Conservation (phyloP, 2,329 filamentous ascomycete species). For the Fusarium sacchari region DNA sequence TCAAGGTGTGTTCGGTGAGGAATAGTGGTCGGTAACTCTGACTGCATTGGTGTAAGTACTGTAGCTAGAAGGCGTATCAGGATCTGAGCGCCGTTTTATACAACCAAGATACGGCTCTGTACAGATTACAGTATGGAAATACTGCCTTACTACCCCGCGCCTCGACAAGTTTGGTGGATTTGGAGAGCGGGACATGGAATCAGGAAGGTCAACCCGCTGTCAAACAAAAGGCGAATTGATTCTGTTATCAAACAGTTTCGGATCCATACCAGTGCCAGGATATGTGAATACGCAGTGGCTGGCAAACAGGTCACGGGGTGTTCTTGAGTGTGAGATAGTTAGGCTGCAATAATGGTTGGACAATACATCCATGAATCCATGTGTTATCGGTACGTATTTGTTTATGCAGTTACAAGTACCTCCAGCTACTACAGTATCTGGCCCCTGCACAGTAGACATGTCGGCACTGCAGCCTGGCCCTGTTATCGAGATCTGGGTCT, state of each 20-base stretch:
- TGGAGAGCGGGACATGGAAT: constrained; percentile 18
- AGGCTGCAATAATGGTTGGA: constrained; percentile 11
- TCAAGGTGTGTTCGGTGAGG: constrained; percentile 23
- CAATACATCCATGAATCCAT: background rate
- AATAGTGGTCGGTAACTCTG: constrained; percentile 5
- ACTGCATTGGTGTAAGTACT: constrained; percentile 4
- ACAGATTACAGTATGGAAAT: too few relatives aligned
- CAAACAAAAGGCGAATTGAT: background rate
- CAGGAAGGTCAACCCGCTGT: constrained; percentile 34
- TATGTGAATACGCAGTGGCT: background rate
- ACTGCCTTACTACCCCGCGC: constrained; percentile 20
- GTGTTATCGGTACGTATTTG: constrained; percentile 11
- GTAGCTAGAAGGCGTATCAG: constrained; percentile 25
- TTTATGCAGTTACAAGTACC: background rate
- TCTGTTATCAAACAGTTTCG: background rate
- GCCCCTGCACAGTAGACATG: background rate
- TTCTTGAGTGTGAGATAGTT: background rate
- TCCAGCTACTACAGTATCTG: too few relatives aligned
- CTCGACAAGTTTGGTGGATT: constrained; percentile 1
- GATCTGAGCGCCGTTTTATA: background rate
- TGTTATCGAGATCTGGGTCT: constrained; percentile 26
- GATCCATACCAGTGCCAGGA: background rate
- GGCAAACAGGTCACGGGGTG: background rate
- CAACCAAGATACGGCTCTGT: too few relatives aligned
- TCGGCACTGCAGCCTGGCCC: constrained; percentile 19